Evolutionary conservation across 345 rosid genomes (phyloP).

Genomic region (Atalantia buxifolia): DNA sequence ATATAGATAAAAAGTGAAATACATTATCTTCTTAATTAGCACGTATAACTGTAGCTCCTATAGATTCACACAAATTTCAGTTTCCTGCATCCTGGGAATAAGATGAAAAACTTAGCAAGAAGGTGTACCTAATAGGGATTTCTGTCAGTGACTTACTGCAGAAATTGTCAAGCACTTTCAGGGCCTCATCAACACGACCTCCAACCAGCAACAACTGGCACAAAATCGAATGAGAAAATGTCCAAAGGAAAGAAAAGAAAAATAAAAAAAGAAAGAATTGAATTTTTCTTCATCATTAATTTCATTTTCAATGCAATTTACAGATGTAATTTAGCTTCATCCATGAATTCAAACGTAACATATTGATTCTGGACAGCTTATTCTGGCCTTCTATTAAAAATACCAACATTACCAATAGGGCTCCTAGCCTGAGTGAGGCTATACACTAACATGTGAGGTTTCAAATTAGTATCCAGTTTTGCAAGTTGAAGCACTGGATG

Average conservation of each 20-base stretch:
- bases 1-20: not conserved
- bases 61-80: not conserved
- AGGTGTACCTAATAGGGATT: conserved; percentile 59
- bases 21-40: not conserved
- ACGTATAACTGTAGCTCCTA: not conserved
- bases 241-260: not conserved
- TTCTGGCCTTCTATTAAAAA: not conserved
- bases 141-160: conserved; percentile 37
- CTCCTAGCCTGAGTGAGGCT: not conserved
- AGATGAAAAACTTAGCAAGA: not conserved
- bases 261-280: not conserved
- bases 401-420: not conserved
- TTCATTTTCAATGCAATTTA: not conserved
- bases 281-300: not conserved
- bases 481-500: not conserved
- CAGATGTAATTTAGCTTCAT: not conserved
- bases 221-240: conserved; percentile 1
- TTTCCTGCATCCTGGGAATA: not conserved
- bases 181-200: conserved; percentile 57
- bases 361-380: not conserved
- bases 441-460: not conserved
- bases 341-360: not conserved
- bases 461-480: not conserved
- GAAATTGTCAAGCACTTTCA: conserved; percentile 50
- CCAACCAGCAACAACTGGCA: conserved; percentile 72